Percentiles rank a stretch among this genome's conserved stretches.
Conservation (phyloP, 176 grass and related monocot species). For the Pontederia crassipes region DNA sequence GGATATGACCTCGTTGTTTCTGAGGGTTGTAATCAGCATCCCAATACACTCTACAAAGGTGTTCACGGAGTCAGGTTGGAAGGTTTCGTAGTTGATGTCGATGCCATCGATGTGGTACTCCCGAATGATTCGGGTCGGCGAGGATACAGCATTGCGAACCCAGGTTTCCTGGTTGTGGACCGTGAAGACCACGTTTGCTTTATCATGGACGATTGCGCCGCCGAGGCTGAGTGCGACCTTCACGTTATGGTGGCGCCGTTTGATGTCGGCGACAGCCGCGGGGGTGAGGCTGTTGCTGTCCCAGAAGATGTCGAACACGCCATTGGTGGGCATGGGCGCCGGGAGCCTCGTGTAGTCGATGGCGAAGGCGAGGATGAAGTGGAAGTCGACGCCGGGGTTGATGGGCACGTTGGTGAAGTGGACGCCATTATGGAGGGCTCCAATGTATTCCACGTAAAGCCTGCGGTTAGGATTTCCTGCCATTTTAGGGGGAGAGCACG, state of each 20-base stretch:
- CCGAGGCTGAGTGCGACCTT: slow-evolving; percentile 60
- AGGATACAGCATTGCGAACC: too few relatives aligned
- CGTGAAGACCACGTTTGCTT: slow-evolving; percentile 39
- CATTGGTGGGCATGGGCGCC: too few relatives aligned
- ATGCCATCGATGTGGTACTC: too few relatives aligned
- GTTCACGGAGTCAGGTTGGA: too few relatives aligned
- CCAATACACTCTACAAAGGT: slow-evolving; percentile 72
- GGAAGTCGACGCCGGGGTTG: too few relatives aligned
- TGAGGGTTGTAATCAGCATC: slow-evolving; percentile 39
- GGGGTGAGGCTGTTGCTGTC: slow-evolving; percentile 49
- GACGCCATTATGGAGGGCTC: slow-evolving; percentile 44
- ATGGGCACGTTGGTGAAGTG: too few relatives aligned
- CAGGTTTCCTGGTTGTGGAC: slow-evolving; percentile 36
- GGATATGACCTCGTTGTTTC: slow-evolving; percentile 43
- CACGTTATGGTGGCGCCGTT: slow-evolving; percentile 57
- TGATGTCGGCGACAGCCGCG: slow-evolving; percentile 32
- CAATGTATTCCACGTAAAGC: slow-evolving; percentile 76
- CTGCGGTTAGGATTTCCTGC: slow-evolving; percentile 33
- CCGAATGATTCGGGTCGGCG: too few relatives aligned
- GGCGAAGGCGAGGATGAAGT: too few relatives aligned
- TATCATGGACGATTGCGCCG: slow-evolving; percentile 34
- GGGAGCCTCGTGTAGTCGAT: too few relatives aligned
- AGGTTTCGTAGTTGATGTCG: too few relatives aligned
- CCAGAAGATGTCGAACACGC: too few relatives aligned
- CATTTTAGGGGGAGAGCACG: not conserved